phyloP scores from a whole-genome alignment of 768 basidiomycete genomes.

The Tephrocybe sp. region DNA sequence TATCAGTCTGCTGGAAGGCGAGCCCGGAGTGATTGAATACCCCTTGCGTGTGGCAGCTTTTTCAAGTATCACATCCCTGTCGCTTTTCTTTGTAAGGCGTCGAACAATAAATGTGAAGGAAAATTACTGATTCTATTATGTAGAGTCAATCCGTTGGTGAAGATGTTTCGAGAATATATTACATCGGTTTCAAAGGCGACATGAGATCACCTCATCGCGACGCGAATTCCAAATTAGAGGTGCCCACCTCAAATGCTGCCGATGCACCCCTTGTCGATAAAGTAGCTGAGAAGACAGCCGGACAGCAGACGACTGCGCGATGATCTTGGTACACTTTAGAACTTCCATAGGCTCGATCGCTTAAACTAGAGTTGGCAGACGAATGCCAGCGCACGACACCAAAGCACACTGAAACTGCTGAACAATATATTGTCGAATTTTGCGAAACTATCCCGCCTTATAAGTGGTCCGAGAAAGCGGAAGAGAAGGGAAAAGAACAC shows the following conservation, averaged over 20 bases:
- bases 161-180: constrained; percentile 69
- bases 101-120: neutral
- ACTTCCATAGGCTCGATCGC: neutral
- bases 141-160: constrained; percentile 71
- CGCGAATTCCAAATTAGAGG: constrained; percentile 60
- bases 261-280: constrained; percentile 69
- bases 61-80: constrained; percentile 69
- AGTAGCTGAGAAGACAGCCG: constrained; percentile 53
- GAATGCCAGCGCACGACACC: too few species aligned
- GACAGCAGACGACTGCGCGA: constrained; percentile 65
- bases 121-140: neutral
- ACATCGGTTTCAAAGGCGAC: constrained; percentile 83
- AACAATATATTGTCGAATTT: neutral
- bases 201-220: constrained; percentile 53
- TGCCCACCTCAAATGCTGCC: constrained; percentile 79
- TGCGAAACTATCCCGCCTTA: too few species aligned
- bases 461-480: too few species aligned
- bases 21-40: constrained; percentile 70
- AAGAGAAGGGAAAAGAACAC: too few species aligned
- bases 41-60: constrained; percentile 77
- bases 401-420: too few species aligned
- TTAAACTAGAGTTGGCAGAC: neutral
- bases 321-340: constrained; percentile 15
- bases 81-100: constrained; percentile 75
- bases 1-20: constrained; percentile 70